These are phyloP conservation scores for Onygenales sp. DNA, from an alignment of 2,329 filamentous ascomycete genomes.

Conservation along the genomic window DNA sequence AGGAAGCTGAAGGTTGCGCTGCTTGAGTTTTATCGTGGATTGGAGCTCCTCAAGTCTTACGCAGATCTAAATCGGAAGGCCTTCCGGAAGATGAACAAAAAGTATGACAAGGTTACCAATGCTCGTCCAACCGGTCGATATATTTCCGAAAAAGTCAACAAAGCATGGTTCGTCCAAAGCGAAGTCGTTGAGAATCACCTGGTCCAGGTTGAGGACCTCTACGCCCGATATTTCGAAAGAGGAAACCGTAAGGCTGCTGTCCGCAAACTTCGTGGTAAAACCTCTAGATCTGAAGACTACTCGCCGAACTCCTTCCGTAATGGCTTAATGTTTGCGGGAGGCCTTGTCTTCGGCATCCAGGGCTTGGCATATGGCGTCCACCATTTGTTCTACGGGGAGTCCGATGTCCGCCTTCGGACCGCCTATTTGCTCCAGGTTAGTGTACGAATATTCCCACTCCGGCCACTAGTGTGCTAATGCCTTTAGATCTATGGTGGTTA, in stretches of 20 bases:
- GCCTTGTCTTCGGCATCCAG: slow-evolving; percentile 56
- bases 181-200: slow-evolving; percentile 75
- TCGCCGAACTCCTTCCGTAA: slow-evolving; percentile 51
- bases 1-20: slow-evolving; percentile 83
- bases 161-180: slow-evolving; percentile 84
- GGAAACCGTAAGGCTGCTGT: slow-evolving; percentile 88
- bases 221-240: slow-evolving; percentile 86
- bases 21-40: slow-evolving; percentile 83
- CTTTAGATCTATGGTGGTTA: slow-evolving; percentile 80
- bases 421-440: slow-evolving; percentile 59
- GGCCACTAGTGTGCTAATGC: slow-evolving; percentile 15
- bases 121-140: slow-evolving; percentile 69
- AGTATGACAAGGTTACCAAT: slow-evolving; percentile 87
- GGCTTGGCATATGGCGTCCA: slow-evolving; percentile 53
- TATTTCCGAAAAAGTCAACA: slow-evolving; percentile 85
- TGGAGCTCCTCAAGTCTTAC: slow-evolving; percentile 89
- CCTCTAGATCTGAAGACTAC: slow-evolving; percentile 49
- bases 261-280: slow-evolving; percentile 71
- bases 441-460: slow-evolving; percentile 6
- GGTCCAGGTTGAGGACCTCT: slow-evolving; percentile 75
- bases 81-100: slow-evolving; percentile 97
- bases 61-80: slow-evolving; percentile 82
- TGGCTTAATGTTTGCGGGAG: slow-evolving; percentile 59
- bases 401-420: slow-evolving; percentile 43
- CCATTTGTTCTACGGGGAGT: slow-evolving; percentile 38